Evolutionary conservation across 129 eudicot genomes (phyloP).

Genomic region (Solidago caesia): DNA sequence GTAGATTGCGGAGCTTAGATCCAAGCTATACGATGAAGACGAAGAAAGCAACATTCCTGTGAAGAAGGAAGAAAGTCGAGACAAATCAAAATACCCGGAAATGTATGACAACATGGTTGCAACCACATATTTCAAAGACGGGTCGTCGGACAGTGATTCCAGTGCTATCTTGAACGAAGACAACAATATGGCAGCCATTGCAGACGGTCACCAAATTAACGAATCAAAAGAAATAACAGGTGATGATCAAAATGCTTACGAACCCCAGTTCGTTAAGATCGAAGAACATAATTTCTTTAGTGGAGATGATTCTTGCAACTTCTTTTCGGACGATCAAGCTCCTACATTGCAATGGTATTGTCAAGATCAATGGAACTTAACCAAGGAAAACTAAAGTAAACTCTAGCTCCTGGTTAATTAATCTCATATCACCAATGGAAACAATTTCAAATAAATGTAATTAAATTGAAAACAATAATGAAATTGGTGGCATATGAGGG

Average conservation of each 20-base stretch:
- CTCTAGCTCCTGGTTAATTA: too few species aligned
- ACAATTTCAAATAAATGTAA: slow-evolving; percentile 7
- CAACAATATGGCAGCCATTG: slow-evolving; percentile 21
- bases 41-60: slow-evolving; percentile 33
- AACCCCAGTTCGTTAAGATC: slow-evolving; percentile 76
- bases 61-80: slow-evolving; percentile 52
- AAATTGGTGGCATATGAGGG: slow-evolving; percentile 29
- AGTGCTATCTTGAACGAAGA: slow-evolving; percentile 90
- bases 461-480: slow-evolving; percentile 18
- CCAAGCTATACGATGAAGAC: slow-evolving; percentile 59
- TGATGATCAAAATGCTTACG: slow-evolving; percentile 45
- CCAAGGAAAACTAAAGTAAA: slow-evolving; percentile 7
- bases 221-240: slow-evolving; percentile 41
- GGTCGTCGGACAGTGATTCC: slow-evolving; percentile 78
- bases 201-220: slow-evolving; percentile 24
- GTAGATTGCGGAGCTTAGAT: slow-evolving; percentile 68
- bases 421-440: slow-evolving; percentile 19
- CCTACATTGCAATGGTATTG: slow-evolving; percentile 83
- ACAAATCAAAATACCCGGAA: slow-evolving; percentile 31
- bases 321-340: slow-evolving; percentile 86
- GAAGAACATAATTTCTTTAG: slow-evolving; percentile 84
- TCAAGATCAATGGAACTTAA: slow-evolving; percentile 63
- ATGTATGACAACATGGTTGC: slow-evolving; percentile 11
- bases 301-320: slow-evolving; percentile 80
- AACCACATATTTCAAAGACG: slow-evolving; percentile 56